Evolutionary conservation across 257 asterid species (phyloP), one percentile per base, ranked within the genome.

Genomic region (Plantago ovata): DNA sequence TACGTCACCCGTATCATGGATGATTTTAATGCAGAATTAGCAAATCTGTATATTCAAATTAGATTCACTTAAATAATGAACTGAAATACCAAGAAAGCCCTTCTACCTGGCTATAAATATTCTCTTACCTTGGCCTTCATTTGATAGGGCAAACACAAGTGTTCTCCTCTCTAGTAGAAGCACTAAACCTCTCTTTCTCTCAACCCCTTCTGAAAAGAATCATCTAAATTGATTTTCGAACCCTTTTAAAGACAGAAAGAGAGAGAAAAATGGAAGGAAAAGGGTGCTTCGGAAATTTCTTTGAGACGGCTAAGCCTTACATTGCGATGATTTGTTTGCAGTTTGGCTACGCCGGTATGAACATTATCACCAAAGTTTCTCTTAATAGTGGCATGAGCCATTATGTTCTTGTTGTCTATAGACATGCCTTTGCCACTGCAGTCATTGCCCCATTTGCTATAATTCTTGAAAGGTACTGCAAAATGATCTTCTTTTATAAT

Each of bases 261-360:
- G n/a, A n/a, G 23, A 33, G n/a, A n/a, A 71, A 68, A 63, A 90
- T 87, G 96, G 92, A 79, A 60, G 89, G 82, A 72, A 81, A 75
- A 65, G 79, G 86, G 23, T 15, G 84, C 21, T 4, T 58, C 2
- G 68, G 87, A 24, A 75, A 24, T 47, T 77, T 80, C 61, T 77
- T 53, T 16, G 79, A 77, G 61, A 81, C 38, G 36, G 82, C 88
- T 0, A 90, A 87, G 64, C 97, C 95, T 13, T 90, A 82, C 79
- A 84, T 90, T 68, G 97, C 95, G 46, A 84, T 90, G 96, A 76
- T 62, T n/a, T 86, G 62, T 0, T 66, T 90, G 63, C 97, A 90
- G 72, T 90, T 90, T 57, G 97, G 97, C 0, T 90, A 86, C 48
- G 97, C 96, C 12, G 97, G 97, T 0, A 90, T 90, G 97, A 86